Evolutionary conservation across 1,284 basidiomycete genomes (phyloP).

Genomic region (Marasmius fiardii): DNA sequence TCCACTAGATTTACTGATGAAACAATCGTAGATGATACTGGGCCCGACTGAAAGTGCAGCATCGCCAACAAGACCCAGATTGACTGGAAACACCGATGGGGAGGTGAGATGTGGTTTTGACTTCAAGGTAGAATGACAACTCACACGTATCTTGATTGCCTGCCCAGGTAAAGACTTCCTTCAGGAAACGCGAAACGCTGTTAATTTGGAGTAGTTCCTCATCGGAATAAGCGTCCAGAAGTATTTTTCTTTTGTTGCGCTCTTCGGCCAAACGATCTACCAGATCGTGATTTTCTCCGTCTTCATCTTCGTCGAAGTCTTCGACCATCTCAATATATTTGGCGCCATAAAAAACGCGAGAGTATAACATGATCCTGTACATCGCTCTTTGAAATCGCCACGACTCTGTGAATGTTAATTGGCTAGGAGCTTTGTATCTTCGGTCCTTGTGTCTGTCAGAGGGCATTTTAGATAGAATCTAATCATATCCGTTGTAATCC

Average conservation of each 20-base stretch:
- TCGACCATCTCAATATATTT: slow-evolving; percentile 3
- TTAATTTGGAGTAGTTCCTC: slow-evolving; percentile 25
- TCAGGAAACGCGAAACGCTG: slow-evolving; percentile 23
- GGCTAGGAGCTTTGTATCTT: slow-evolving; percentile 1
- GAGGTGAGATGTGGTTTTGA: not conserved
- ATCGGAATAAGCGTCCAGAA: slow-evolving; percentile 21
- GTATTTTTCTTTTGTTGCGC: slow-evolving; percentile 14
- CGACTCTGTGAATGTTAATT: slow-evolving; percentile 12
- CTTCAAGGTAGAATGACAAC: not conserved
- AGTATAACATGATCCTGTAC: slow-evolving; percentile 15
- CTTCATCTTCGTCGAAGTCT: slow-evolving; percentile 1
- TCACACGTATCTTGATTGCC: slow-evolving; percentile 2
- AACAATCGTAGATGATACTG: not conserved
- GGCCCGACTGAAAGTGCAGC: not conserved
- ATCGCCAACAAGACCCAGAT: not conserved
- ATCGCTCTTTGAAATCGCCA: slow-evolving; percentile 15
- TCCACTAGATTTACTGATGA: slow-evolving; percentile 1
- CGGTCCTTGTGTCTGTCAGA: slow-evolving; percentile 6
- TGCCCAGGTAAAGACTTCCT: slow-evolving; percentile 19
- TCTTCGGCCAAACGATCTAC: slow-evolving; percentile 2
- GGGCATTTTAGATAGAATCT: not conserved
- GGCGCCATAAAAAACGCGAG: slow-evolving; percentile 7
- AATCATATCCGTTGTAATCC: not conserved
- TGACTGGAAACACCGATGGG: not conserved
- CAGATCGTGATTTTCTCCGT: slow-evolving; percentile 16